Base-by-base conservation (phyloP, 768 basidiomycete species). In the Suillus fuscotomentosus region DNA sequence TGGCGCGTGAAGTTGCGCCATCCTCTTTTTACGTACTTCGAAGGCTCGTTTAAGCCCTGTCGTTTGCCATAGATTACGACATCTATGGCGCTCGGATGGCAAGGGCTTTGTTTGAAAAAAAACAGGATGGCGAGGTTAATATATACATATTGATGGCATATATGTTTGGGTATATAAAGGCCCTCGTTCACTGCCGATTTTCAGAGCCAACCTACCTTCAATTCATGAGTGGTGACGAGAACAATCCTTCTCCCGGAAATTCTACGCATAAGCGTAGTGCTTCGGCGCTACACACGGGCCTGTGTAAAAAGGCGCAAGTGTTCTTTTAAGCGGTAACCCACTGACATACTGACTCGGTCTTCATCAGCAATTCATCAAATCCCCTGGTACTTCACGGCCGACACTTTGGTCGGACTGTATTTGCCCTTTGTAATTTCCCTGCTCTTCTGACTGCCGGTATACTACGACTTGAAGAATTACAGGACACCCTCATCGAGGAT, bases 351-450 rank as follows among this genome's bases (percentile, higher is more conserved):
- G n/a, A 47, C 45, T 47, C 0, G 3, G 3, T 27, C 22, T 47
- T 10, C 45, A 10, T 48, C 45, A 13, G 22, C 22, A 5, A 22
- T 39, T 39, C 39, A 34, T 48, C 47, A 6, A 48, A 71, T 61
- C 70, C 70, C 8, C 55, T 72, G 9, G 60, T 67, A n/a, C 68
- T 70, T 24, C 65, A 70, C 54, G 68, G 73, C 0, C 59, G 62
- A 2, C 72, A 74, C 41, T 74, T 74, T 53, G 68, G 72, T 2
- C 13, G 60, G 17, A 65, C 67, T 10, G 60, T 70, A 1, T 66
- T 70, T 48, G 59, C 68, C 1, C 63, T 72, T 11, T 74, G 71
- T 34, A 65, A 61, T n/a, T 39, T n/a, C 10, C 47, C 47, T 22
- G 22, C 47, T 22, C 47, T 48, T 27, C 27, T 27, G 27, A 27